These are phyloP conservation scores for Globisporangium middletonii DNA, from an alignment of 352 stramenopile species.

Conservation along the genomic window DNA sequence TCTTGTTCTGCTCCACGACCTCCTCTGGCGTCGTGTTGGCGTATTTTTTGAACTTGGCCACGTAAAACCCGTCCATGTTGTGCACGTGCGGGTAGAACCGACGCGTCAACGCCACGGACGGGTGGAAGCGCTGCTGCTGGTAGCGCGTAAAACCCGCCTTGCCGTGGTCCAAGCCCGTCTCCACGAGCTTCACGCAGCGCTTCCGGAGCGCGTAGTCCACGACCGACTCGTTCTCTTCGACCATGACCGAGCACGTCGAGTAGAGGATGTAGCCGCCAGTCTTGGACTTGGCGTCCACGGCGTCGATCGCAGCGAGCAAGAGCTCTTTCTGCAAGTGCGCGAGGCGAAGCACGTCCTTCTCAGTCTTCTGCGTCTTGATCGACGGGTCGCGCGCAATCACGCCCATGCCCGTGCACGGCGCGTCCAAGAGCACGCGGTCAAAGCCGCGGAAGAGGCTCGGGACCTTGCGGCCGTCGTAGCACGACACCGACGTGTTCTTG, in stretches of 20 bases:
- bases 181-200: slow-evolving; percentile 97
- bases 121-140: slow-evolving; percentile 98
- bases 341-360: slow-evolving; percentile 87
- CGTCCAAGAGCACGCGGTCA: slow-evolving; percentile 98
- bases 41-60: slow-evolving; percentile 99
- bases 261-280: slow-evolving; percentile 98
- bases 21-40: slow-evolving; percentile 88
- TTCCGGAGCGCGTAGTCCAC: slow-evolving; percentile 99
- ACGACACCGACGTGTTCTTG: slow-evolving; percentile 96
- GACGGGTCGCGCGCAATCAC: slow-evolving; percentile 98
- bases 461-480: slow-evolving; percentile 96
- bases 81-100: slow-evolving; percentile 99
- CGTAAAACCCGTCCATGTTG: slow-evolving; percentile 99
- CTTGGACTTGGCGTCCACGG: slow-evolving; percentile 94
- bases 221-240: slow-evolving; percentile 95
- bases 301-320: slow-evolving; percentile 97
- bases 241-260: slow-evolving; percentile 96
- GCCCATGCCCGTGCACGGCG: slow-evolving; percentile 96
- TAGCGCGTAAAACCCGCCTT: slow-evolving; percentile 91
- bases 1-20: slow-evolving; percentile 77
- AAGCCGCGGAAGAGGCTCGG: slow-evolving; percentile 94
- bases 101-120: slow-evolving; percentile 91
- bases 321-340: slow-evolving; percentile 99
- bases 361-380: slow-evolving; percentile 98
- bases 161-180: slow-evolving; percentile 97